Percentiles rank a stretch among this genome's conserved stretches.
Conservation (phyloP, 2,329 filamentous ascomycete genomes). For the Celoporthe dispersa region DNA sequence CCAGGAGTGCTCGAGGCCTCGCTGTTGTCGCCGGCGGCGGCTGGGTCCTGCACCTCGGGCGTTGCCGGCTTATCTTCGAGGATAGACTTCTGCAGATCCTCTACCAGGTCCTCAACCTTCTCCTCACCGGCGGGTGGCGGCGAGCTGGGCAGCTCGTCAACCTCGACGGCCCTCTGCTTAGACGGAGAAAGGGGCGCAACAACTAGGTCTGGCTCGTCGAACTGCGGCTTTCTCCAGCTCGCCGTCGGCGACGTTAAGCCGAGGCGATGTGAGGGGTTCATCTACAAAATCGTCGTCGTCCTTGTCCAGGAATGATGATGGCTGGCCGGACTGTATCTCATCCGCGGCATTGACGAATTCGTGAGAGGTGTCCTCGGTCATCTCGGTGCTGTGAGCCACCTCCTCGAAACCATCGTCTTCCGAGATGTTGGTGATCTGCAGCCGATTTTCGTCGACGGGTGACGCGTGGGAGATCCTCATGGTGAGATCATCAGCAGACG, state of each 20-base stretch:
- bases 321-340: conserved; percentile 48
- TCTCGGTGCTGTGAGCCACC: conserved; percentile 71
- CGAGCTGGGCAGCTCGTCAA: conserved; percentile 13
- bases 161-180: conserved; percentile 40
- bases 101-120: conserved; percentile 32
- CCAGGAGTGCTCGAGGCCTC: conserved; percentile 20
- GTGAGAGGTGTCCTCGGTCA: conserved; percentile 73
- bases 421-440: conserved; percentile 79
- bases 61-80: conserved; percentile 21
- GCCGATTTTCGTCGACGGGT: conserved; percentile 66
- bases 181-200: conserved; percentile 63
- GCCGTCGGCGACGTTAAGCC: conserved; percentile 64
- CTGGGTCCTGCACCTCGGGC: conserved; percentile 22
- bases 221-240: conserved; percentile 55
- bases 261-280: conserved; percentile 72
- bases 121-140: conserved; percentile 6
- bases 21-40: conserved; percentile 15
- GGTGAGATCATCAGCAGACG: conserved; percentile 64
- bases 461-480: conserved; percentile 58
- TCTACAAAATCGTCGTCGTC: conserved; percentile 79
- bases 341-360: conserved; percentile 67
- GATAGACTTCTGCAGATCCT: conserved; percentile 29
- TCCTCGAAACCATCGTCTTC: conserved; percentile 96
- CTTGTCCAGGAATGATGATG: conserved; percentile 55
- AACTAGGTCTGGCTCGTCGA: conserved; percentile 61